These are phyloP conservation scores for Chlorella sp. DNA, from an alignment of 139 green algal genomes.

Conservation along the genomic window DNA sequence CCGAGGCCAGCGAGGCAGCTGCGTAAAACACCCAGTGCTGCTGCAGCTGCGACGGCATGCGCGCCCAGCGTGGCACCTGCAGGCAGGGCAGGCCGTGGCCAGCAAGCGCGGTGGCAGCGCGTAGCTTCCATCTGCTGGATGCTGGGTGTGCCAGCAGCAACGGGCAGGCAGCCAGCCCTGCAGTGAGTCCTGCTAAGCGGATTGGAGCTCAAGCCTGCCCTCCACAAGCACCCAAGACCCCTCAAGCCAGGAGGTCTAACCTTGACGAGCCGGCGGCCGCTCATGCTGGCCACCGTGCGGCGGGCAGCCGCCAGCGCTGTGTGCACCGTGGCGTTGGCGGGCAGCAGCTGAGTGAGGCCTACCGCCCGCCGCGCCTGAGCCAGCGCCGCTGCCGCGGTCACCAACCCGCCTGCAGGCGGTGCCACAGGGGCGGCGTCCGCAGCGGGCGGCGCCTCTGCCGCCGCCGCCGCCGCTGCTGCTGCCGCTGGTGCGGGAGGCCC, in stretches of 20 bases:
- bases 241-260: background rate
- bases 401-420: background rate
- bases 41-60: conserved; percentile 59
- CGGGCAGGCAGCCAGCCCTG: too few species aligned
- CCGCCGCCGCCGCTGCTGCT: background rate
- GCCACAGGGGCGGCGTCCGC: background rate
- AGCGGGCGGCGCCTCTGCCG: too few species aligned
- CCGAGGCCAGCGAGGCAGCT: background rate
- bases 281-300: background rate
- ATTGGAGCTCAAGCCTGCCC: too few species aligned
- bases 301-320: conserved; percentile 9
- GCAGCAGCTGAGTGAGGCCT: background rate
- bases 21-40: conserved; percentile 82
- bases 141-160: too few species aligned
- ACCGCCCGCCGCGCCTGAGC: background rate
- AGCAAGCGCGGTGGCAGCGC: too few species aligned
- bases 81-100: background rate
- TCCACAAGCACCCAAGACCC: too few species aligned
- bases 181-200: too few species aligned
- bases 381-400: background rate
- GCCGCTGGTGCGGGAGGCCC: background rate
- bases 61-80: conserved; percentile 53
- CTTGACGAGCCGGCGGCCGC: background rate
- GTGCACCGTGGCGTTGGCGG: conserved; percentile 34
- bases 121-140: too few species aligned